phyloP scores from a whole-genome alignment of 1,284 basidiomycete species.

The Apiotrichum siamense region DNA sequence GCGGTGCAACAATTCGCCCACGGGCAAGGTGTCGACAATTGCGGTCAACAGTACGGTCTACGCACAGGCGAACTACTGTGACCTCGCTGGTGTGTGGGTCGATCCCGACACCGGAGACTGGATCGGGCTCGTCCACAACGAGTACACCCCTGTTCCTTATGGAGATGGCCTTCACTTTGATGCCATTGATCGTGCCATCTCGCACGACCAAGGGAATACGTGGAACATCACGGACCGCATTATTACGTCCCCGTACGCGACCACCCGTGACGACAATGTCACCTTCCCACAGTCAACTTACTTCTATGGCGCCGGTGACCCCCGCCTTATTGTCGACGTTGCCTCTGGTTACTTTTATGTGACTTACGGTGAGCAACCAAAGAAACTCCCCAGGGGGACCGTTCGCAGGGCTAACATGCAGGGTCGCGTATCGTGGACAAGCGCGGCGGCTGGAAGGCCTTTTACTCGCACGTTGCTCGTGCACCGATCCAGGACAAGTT shows the following conservation, averaged over 20 bases:
- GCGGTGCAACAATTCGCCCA: constrained; percentile 10
- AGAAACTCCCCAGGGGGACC: too few species aligned
- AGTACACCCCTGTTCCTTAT: constrained; percentile 3
- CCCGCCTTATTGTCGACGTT: constrained; percentile 6
- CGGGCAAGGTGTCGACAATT: constrained; percentile 2
- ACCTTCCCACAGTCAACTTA: constrained; percentile 4
- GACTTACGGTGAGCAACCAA: too few species aligned
- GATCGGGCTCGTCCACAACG: constrained; percentile 7
- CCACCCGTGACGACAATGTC: not conserved
- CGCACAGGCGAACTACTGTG: constrained; percentile 8
- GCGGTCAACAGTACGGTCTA: not conserved
- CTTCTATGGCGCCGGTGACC: constrained; percentile 8
- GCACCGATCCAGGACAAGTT: constrained; percentile 3
- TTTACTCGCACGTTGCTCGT: constrained; percentile 7
- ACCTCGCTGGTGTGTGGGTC: constrained; percentile 8
- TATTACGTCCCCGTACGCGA: constrained; percentile 1
- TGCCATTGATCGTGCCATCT: constrained; percentile 5
- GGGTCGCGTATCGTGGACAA: constrained; percentile 5
- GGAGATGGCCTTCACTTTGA: constrained; percentile 9
- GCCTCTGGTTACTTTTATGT: constrained; percentile 6
- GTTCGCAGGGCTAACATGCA: too few species aligned
- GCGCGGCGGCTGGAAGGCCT: not conserved
- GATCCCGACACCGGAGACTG: constrained; percentile 8
- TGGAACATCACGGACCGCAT: constrained; percentile 6
- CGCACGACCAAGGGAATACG: not conserved